Conservation (phyloP, 306 rosid genomes). For the Dicorynia guianensis region DNA sequence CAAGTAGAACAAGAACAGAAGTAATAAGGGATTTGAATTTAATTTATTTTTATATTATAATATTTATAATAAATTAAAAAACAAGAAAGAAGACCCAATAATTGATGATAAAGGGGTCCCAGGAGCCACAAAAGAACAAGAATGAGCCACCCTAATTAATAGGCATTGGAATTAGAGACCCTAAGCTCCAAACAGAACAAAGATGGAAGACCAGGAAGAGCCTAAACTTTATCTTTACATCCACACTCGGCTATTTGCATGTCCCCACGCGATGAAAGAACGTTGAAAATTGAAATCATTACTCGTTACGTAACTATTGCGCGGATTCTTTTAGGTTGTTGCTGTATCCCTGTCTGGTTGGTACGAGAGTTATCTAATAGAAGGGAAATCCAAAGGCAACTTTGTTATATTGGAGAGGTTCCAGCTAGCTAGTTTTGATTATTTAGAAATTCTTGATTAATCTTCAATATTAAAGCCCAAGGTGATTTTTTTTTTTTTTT, state of each 20-base stretch:
- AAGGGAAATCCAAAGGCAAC: background rate
- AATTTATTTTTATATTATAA: too few relatives aligned
- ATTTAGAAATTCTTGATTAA: background rate
- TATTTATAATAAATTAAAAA: background rate
- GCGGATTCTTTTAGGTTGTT: constrained; percentile 54
- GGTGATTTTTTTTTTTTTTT: too few relatives aligned
- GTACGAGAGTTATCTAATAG: constrained; percentile 2
- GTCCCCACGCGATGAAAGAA: constrained; percentile 57
- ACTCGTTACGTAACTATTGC: constrained; percentile 41
- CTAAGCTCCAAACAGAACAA: constrained; percentile 47
- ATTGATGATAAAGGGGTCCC: constrained; percentile 36
- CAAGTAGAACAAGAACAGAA: constrained; percentile 36
- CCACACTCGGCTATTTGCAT: constrained; percentile 24
- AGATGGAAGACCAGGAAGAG: constrained; percentile 30
- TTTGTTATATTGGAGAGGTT: background rate
- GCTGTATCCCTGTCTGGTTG: constrained; percentile 38
- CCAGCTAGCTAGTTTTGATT: background rate
- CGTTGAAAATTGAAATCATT: constrained; percentile 45
- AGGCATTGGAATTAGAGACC: constrained; percentile 46
- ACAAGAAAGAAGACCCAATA: background rate
- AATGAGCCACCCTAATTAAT: constrained; percentile 32
- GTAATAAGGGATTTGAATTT: too few relatives aligned
- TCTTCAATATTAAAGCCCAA: background rate
- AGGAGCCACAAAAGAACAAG: constrained; percentile 25
- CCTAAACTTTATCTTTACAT: constrained; percentile 34